Conservation (phyloP, 1,139 yeast species). For the Yamadazyma conglobata region DNA sequence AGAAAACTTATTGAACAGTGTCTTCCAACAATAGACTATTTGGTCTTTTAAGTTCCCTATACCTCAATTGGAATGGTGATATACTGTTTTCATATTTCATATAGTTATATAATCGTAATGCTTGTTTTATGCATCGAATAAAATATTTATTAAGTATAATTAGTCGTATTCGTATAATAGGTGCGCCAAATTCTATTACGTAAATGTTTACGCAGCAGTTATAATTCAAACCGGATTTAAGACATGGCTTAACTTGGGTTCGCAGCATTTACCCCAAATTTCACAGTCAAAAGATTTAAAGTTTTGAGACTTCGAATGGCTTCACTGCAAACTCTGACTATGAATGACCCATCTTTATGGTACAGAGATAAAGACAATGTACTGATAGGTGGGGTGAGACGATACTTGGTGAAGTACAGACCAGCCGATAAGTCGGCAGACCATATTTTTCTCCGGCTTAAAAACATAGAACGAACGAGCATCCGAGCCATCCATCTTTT, state of each 20-base stretch:
- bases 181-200: too few relatives aligned
- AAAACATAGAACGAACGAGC: slow-evolving; percentile 48
- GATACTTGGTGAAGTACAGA: slow-evolving; percentile 31
- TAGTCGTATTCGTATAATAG: too few relatives aligned
- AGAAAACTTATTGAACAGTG: slow-evolving; percentile 78
- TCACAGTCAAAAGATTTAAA: background rate
- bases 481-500: slow-evolving; percentile 53
- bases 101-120: slow-evolving; percentile 2
- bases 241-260: too few relatives aligned
- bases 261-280: slow-evolving; percentile 1
- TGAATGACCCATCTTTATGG: slow-evolving; percentile 28
- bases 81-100: background rate
- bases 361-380: slow-evolving; percentile 36
- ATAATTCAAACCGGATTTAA: too few relatives aligned
- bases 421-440: slow-evolving; percentile 16
- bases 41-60: too few relatives aligned
- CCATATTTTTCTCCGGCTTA: slow-evolving; percentile 38
- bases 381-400: slow-evolving; percentile 37
- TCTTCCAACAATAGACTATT: slow-evolving; percentile 38
- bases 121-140: slow-evolving; percentile 5
- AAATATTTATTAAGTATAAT: slow-evolving; percentile 5
- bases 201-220: too few relatives aligned
- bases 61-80: too few relatives aligned
- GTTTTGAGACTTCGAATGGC: too few relatives aligned
- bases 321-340: background rate